phyloP scores from a whole-genome alignment of 208 protist genomes.

The Willaertia magna region DNA sequence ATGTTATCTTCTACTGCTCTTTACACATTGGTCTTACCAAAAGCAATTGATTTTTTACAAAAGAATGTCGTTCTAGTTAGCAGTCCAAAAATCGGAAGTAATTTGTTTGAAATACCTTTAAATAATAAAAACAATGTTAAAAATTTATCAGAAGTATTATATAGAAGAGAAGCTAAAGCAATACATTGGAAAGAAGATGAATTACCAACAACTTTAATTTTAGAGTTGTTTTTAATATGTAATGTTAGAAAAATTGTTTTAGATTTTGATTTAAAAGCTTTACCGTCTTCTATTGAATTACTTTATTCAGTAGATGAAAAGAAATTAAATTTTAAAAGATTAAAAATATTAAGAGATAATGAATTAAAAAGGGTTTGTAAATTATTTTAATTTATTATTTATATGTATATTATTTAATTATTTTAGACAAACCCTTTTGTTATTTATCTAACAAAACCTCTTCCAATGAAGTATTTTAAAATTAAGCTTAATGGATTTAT shows the following conservation, averaged over 20 bases:
- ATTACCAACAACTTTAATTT: background rate
- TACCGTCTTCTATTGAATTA: background rate
- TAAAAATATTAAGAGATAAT: background rate
- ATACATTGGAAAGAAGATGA: background rate
- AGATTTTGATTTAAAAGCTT: background rate
- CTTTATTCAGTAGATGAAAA: background rate
- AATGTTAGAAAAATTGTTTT: background rate
- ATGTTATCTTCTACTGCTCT: background rate
- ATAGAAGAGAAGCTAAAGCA: too few relatives aligned
- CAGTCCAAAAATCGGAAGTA: background rate
- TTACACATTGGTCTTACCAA: background rate
- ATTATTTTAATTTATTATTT: too few relatives aligned
- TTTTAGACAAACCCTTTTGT: background rate
- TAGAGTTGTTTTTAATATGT: background rate
- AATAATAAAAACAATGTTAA: background rate
- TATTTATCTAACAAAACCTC: background rate
- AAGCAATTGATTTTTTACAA: background rate
- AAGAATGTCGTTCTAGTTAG: background rate
- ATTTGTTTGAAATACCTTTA: background rate
- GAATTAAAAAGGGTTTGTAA: background rate
- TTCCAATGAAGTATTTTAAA: background rate
- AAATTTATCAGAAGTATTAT: background rate
- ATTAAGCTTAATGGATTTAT: background rate
- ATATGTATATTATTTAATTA: too few relatives aligned
- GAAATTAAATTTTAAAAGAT: background rate